A percentile compares a stretch with the other conserved stretches of the same genome.
Conservation (phyloP, 2,329 filamentous ascomycete genomes). For the Ophiostoma novo-ulmi region DNA sequence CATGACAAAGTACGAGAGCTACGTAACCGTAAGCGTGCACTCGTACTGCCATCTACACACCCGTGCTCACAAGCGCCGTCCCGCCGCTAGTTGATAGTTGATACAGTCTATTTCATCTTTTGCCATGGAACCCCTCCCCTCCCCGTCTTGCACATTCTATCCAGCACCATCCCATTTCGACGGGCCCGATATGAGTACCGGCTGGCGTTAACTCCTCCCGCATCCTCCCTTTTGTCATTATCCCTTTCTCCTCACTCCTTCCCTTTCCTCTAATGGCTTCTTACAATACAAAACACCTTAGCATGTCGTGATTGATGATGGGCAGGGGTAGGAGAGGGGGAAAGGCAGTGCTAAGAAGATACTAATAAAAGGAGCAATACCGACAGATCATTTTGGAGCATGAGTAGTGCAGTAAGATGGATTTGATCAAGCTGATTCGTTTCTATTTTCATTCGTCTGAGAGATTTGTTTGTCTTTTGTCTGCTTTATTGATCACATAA, state of each 20-base stretch:
- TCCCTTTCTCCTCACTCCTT: too few species aligned
- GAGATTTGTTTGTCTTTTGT: too few species aligned
- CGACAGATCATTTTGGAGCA: not conserved
- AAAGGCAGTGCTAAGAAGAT: not conserved
- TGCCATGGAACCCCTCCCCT: too few species aligned
- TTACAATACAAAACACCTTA: too few species aligned
- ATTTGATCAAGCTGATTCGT: not conserved
- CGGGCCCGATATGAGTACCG: not conserved
- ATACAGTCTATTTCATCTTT: not conserved
- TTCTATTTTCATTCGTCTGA: not conserved
- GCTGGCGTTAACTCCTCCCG: not conserved
- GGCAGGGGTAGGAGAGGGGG: not conserved
- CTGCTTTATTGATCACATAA: not conserved
- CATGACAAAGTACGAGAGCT: not conserved
- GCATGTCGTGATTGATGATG: not conserved
- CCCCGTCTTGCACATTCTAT: not conserved
- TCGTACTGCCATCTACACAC: constrained; percentile 2
- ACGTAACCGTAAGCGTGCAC: not conserved
- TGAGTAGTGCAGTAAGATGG: too few species aligned
- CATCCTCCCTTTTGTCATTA: not conserved
- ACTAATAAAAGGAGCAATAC: not conserved
- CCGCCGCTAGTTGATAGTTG: not conserved
- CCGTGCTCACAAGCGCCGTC: not conserved
- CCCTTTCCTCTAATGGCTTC: too few species aligned
- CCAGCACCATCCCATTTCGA: not conserved